phyloP scores from a whole-genome alignment of 225 moss, liverwort and hornwort species.

The Antitrichia curtipendula region DNA sequence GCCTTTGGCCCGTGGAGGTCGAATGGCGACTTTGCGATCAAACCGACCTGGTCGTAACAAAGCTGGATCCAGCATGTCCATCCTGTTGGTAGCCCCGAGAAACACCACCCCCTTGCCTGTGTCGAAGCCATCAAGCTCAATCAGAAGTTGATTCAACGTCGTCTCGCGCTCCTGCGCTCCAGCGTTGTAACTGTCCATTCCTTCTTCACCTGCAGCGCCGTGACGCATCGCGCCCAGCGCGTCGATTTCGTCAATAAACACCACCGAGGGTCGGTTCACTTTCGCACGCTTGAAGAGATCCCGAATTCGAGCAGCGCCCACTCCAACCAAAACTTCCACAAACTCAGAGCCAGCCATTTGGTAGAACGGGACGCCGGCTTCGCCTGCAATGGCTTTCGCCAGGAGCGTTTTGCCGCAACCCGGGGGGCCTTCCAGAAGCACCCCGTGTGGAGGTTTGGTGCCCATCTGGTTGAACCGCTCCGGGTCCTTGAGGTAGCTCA shows the following conservation, averaged over 20 bases:
- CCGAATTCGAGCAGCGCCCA: constrained; percentile 90
- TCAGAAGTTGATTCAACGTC: constrained; percentile 88
- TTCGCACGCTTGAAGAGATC: constrained; percentile 99
- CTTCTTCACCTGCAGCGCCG: constrained; percentile 91
- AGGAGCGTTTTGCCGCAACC: constrained; percentile 96
- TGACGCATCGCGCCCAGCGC: constrained; percentile 97
- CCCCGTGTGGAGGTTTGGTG: constrained; percentile 96
- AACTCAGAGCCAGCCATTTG: constrained; percentile 99
- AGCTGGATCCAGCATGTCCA: constrained; percentile 99
- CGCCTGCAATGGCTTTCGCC: constrained; percentile 98
- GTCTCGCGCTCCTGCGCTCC: constrained; percentile 98
- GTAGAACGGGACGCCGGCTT: constrained; percentile 96
- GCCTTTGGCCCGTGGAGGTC: constrained; percentile 92
- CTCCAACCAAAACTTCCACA: constrained; percentile 94
- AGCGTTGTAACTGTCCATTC: constrained; percentile 96
- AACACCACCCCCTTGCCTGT: constrained; percentile 99
- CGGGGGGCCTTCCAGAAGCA: constrained; percentile 91
- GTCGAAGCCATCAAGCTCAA: constrained; percentile 95
- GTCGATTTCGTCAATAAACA: constrained; percentile 97
- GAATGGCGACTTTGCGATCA: constrained; percentile 89
- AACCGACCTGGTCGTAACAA: constrained; percentile 90
- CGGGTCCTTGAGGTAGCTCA: constrained; percentile 96
- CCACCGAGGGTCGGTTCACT: constrained; percentile 93
- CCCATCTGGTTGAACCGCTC: constrained; percentile 99
- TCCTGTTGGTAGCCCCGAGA: constrained; percentile 90